Evolutionary conservation across 805 yeast genomes (phyloP), one percentile per base, ranked within the genome.

Genomic region (Hanseniaspora nectarophila): DNA sequence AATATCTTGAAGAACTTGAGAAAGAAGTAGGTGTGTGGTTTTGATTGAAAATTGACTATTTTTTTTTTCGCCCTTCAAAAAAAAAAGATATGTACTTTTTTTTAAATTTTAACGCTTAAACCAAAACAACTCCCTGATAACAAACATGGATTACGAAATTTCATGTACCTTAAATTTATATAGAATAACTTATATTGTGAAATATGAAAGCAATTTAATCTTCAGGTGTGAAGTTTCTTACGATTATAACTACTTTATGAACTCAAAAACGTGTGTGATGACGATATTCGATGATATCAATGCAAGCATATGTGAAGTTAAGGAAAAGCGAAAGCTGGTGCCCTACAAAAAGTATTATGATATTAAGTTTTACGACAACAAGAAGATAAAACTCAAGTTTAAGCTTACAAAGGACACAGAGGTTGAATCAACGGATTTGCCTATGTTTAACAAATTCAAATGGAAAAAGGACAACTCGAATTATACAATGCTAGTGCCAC

Each of bases 1-100:
- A 57, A 59, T 32, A 61, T 69, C 15, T 42, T 59, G 29, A 49
- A 54, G n/a, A 61, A 62, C 43, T 54, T 58, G 34, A n/a, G 38
- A 39, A 26, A 31, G 15, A 34, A 32, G 37, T 21, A 20, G 21
- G 7, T 20, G 16, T 9, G 15, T 10, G 9, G n/a, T n/a, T 5
- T 4, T 20, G 6, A 21, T 38, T 7, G 21, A 38, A 38, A 38
- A 38, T 16, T 18, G 16, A 18, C 24, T 4, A 13, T 35, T 35
- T 18, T 35, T 35, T 35, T 35, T 35, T 33, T 33, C 8, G 16
- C 8, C n/a, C n/a, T n/a, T n/a, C n/a, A n/a, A n/a, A n/a, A n/a
- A n/a, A n/a, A n/a, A n/a, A n/a, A n/a, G n/a, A n/a, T n/a, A n/a
- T n/a, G n/a, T n/a, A n/a, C n/a, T n/a, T 18, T 35, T 35, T 9